Conservation (phyloP, 768 basidiomycete species). For the Amyloporia xantha region DNA sequence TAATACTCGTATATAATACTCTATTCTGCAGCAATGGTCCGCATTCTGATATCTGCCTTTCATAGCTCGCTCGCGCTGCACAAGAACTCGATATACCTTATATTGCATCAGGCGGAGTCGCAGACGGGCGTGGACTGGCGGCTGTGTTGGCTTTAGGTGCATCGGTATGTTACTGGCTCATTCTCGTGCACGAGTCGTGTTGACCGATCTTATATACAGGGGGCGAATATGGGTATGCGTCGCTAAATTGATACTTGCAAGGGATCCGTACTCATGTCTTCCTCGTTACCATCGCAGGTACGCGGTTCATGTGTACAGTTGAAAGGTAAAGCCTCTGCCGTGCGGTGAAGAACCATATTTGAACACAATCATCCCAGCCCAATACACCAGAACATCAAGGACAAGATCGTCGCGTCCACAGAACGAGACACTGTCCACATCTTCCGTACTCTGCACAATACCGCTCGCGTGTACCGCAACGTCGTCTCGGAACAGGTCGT, state of each 20-base stretch:
- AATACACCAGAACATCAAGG: slow-evolving; percentile 86
- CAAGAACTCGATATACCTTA: slow-evolving; percentile 80
- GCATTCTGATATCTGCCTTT: slow-evolving; percentile 1
- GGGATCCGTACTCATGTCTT: background rate
- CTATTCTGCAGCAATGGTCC: slow-evolving; percentile 1
- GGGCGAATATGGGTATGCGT: slow-evolving; percentile 68
- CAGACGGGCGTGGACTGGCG: slow-evolving; percentile 78
- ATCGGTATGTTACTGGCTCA: slow-evolving; percentile 51
- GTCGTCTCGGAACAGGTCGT: slow-evolving; percentile 80
- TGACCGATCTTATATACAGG: slow-evolving; percentile 36
- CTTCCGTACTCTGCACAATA: slow-evolving; percentile 81
- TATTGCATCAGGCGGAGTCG: slow-evolving; percentile 88
- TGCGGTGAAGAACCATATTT: background rate
- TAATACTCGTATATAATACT: slow-evolving; percentile 58
- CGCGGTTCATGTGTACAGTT: slow-evolving; percentile 88
- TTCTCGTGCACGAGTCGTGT: background rate
- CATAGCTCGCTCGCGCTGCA: slow-evolving; percentile 80
- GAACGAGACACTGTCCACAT: slow-evolving; percentile 87
- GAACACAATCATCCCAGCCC: slow-evolving; percentile 38
- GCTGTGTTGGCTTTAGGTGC: slow-evolving; percentile 80
- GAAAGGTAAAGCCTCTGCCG: slow-evolving; percentile 46
- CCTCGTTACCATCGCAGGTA: no score
- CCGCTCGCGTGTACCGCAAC: slow-evolving; percentile 84
- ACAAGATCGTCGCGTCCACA: slow-evolving; percentile 76
- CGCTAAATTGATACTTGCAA: background rate